A percentile compares a stretch with the other conserved stretches of the same genome.
These are phyloP conservation scores for Phialocephala subalpina DNA, from an alignment of 2,329 filamentous ascomycete genomes.

Conservation along the genomic window DNA sequence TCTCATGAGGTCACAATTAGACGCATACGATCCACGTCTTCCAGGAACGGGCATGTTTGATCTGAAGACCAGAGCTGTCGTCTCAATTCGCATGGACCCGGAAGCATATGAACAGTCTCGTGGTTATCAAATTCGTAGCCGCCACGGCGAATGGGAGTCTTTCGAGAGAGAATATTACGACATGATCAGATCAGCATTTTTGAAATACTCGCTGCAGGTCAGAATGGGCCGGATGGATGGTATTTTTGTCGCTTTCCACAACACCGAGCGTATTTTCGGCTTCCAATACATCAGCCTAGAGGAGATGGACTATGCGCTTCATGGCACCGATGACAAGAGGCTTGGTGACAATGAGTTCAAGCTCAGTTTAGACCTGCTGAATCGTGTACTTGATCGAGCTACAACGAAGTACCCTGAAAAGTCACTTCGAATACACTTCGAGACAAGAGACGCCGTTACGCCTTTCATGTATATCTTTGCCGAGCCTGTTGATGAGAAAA, in stretches of 20 bases:
- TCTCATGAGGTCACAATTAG: conserved; percentile 93
- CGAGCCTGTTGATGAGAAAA: conserved; percentile 78
- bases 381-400: conserved; percentile 79
- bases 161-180: conserved; percentile 97
- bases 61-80: conserved; percentile 91
- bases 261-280: conserved; percentile 92
- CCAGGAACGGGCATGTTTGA: conserved; percentile 96
- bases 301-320: conserved; percentile 92
- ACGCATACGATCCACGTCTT: conserved; percentile 85
- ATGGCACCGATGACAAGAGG: conserved; percentile 71
- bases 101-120: conserved; percentile 74
- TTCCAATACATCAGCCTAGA: conserved; percentile 91
- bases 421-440: conserved; percentile 83
- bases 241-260: conserved; percentile 97
- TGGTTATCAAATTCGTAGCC: conserved; percentile 85
- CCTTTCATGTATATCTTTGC: conserved; percentile 90
- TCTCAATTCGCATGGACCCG: conserved; percentile 90
- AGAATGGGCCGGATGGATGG: conserved; percentile 99
- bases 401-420: conserved; percentile 77
- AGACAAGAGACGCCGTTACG: conserved; percentile 66
- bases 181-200: conserved; percentile 92
- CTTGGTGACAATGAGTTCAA: conserved; percentile 89
- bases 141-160: conserved; percentile 84
- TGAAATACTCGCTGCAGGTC: conserved; percentile 97
- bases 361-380: conserved; percentile 79